A percentile compares a stretch with the other conserved stretches of the same genome.
Evolutionary conservation across 306 rosid species (phyloP).

Genomic region (Hippophae tibetana): DNA sequence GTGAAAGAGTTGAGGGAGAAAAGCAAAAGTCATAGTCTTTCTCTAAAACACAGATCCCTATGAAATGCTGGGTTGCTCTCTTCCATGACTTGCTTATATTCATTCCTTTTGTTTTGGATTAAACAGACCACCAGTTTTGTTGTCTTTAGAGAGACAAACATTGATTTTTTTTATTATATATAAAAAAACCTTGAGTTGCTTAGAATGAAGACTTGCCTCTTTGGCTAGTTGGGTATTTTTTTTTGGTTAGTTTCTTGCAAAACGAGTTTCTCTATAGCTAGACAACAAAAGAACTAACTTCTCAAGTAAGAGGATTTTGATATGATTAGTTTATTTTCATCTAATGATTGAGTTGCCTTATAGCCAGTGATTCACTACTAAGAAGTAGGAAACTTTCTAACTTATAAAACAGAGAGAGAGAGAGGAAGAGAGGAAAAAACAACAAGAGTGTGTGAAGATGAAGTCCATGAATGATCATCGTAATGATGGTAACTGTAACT

Average conservation of each 20-base stretch:
- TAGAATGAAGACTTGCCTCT: constrained; percentile 17
- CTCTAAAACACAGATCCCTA: constrained; percentile 92
- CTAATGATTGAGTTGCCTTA: constrained; percentile 53
- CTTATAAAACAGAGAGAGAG: constrained; percentile 1
- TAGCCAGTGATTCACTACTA: constrained; percentile 10
- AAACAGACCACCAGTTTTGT: constrained; percentile 47
- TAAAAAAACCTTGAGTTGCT: constrained; percentile 3
- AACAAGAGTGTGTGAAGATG: constrained; percentile 30
- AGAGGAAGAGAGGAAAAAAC: constrained; percentile 1
- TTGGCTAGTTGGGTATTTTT: constrained; percentile 17
- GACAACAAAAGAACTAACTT: constrained; percentile 26
- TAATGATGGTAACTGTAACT: constrained; percentile 31
- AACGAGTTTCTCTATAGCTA: constrained; percentile 11
- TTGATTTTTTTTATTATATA: neutral
- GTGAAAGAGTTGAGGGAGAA: neutral
- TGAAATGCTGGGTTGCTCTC: constrained; percentile 69
- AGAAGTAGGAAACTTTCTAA: constrained; percentile 2
- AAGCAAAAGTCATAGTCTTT: constrained; percentile 46
- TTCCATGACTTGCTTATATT: constrained; percentile 40
- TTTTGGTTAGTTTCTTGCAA: neutral
- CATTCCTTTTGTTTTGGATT: constrained; percentile 79
- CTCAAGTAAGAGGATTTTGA: constrained; percentile 16
- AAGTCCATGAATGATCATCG: constrained; percentile 51
- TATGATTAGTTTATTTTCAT: constrained; percentile 43
- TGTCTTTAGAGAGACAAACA: constrained; percentile 21